Evolutionary conservation across 306 rosid species (phyloP), one percentile per base, ranked within the genome.

Genomic region (Hylodesmum podocarpum): DNA sequence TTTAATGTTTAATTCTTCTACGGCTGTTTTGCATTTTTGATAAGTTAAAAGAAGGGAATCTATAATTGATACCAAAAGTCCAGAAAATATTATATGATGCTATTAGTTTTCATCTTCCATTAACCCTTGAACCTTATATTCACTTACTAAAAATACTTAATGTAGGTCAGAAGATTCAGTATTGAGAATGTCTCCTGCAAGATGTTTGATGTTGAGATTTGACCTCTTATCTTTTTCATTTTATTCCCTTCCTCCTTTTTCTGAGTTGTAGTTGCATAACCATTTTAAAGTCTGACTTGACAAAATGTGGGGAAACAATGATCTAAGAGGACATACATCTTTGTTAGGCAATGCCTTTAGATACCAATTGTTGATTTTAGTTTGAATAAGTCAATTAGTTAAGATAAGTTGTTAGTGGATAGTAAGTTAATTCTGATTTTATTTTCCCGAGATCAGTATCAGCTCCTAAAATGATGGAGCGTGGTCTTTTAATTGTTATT

Each of bases 231-330:
- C 21, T 57, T 4, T 55, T 55, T 27, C 28, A 18, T 25, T 72
- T 10, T 67, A 51, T 2, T 11, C 39, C 15, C 37, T 24, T 36
- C 49, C 29, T 19, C 29, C 39, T 62, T 1, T 8, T 24, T n/a
- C 1, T 2, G 15, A 41, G 28, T 19, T 43, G 33, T 57, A 43
- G 29, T 69, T 68, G 51, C 7, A 24, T 69, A 46, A 22, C 64
- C 51, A 58, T 78, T 57, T 15, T 46, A 36, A 6, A 9, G 19
- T 79, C 49, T 71, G 54, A 27, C 71, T 55, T 66, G 66, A 44
- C 22, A 46, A 66, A 46, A 41, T 43, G 39, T 34, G 15, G 22
- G 71, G 15, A 49, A 70, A 57, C 27, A 28, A 49, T 58, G 66
- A 28, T 29, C 0, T 29, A 6, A 61, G 51, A 53, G 39, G 40